Evolutionary conservation across 192 early-diverging fungal species (phyloP).

Genomic region (Gonapodya prolifera): DNA sequence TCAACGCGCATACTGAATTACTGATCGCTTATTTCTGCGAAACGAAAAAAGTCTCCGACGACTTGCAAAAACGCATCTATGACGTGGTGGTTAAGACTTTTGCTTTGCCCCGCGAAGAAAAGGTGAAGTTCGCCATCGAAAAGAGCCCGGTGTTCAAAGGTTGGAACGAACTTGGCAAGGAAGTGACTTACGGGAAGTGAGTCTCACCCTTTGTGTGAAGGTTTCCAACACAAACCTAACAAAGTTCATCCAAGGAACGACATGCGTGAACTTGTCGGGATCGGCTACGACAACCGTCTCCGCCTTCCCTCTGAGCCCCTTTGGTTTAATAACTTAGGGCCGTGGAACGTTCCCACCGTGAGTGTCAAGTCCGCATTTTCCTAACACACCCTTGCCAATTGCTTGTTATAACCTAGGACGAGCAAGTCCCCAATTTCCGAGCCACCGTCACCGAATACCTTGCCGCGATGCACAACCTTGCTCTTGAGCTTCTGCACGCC

Average conservation of each 20-base stretch:
- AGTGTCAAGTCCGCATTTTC: too few species aligned
- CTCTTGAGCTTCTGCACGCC: neutral
- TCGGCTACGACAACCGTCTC: neutral
- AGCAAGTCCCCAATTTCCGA: neutral
- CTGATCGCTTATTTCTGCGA: neutral
- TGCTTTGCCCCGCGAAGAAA: slow-evolving; percentile 1
- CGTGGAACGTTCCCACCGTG: neutral
- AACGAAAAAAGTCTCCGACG: neutral
- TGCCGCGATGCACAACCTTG: neutral
- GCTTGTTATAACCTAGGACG: neutral
- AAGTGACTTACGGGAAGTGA: neutral
- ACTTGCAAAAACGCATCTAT: neutral
- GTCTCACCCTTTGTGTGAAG: neutral
- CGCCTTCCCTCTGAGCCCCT: neutral
- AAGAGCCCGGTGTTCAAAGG: neutral
- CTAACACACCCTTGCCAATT: too few species aligned
- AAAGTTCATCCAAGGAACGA: neutral
- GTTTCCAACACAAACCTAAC: neutral
- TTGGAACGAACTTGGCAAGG: slow-evolving; percentile 2
- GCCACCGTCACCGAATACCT: neutral
- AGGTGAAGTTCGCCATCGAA: slow-evolving; percentile 4
- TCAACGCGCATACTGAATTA: neutral
- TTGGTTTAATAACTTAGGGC: neutral
- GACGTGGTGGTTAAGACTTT: neutral
- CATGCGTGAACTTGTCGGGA: neutral